Evolutionary conservation across 1,284 basidiomycete genomes (phyloP), one percentile per base, ranked within the genome.

Genomic region (Grifola frondosa): DNA sequence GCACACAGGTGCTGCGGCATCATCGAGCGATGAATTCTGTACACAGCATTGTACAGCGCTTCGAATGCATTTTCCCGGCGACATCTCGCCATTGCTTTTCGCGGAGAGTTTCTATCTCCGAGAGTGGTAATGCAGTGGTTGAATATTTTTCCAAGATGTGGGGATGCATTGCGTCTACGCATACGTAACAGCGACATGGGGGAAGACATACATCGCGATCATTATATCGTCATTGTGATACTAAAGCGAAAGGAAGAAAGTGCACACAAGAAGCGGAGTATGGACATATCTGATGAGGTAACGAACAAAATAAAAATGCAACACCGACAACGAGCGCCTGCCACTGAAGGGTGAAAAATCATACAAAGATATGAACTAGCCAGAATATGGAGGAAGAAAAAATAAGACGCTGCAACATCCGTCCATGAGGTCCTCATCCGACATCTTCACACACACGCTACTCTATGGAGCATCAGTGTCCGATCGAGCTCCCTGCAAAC

Each of bases 401-500:
- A 17, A 22, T 10, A 11, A 23, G 16, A 22, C 25, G 21, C 6
- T 31, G 35, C 42, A 38, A 17, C 24, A 15, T 42, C n/a, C n/a
- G n/a, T n/a, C n/a, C n/a, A n/a, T n/a, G n/a, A n/a, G 21, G 22
- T 26, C 30, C 30, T 8, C 9, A 31, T 31, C 30, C 30, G 30
- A 31, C 30, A n/a, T n/a, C 8, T 31, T 31, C 30, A 31, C 6
- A 30, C 25, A 31, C 37, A 31, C 42, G 30, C 37, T 28, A 34
- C 42, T 33, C 42, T 29, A 26, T 29, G 38, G n/a, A 30, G 28
- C 30, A 44, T 49, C 60, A 65, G 50, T 67, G 64, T 8, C 57
- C 59, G 24, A 44, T 40, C 26, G 60, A 58, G 26, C 61, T 43
- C 13, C 53, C 52, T 9, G 73, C 73, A 48, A 91, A 83, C 9